A percentile compares a stretch with the other conserved stretches of the same genome.
These are phyloP conservation scores for Microbotryum intermedium DNA, from an alignment of 1,284 basidiomycete genomes.

Conservation along the genomic window DNA sequence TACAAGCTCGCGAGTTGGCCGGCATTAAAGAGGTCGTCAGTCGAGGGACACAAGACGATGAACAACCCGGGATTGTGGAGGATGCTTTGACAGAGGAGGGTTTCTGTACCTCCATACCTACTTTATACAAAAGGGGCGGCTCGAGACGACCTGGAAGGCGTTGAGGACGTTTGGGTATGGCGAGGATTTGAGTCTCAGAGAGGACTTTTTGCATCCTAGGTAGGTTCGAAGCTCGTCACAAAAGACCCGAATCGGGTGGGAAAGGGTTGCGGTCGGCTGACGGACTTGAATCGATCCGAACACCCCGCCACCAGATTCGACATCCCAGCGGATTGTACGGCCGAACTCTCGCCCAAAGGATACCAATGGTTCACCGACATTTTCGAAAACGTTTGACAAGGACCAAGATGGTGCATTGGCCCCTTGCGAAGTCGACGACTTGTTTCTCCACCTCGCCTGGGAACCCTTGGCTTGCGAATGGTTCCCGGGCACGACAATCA, in stretches of 20 bases:
- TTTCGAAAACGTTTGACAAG: conserved; percentile 95
- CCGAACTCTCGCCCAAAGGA: conserved; percentile 83
- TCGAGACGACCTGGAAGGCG: conserved; percentile 98
- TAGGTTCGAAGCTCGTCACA: conserved; percentile 41
- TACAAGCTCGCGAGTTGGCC: conserved; percentile 86
- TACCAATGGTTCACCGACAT: conserved; percentile 97
- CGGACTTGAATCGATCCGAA: too few relatives aligned
- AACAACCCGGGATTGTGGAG: conserved; percentile 58
- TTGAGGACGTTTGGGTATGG: conserved; percentile 91
- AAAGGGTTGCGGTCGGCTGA: too few relatives aligned
- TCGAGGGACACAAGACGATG: conserved; percentile 2
- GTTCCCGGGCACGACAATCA: conserved; percentile 80
- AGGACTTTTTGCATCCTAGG: conserved; percentile 78
- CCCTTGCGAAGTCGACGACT: conserved; percentile 68
- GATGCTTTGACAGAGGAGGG: conserved; percentile 82
- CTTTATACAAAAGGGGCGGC: conserved; percentile 90
- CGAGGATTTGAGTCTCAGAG: conserved; percentile 82
- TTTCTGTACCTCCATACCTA: conserved; percentile 93
- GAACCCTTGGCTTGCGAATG: conserved; percentile 78
- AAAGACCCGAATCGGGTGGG: too few relatives aligned
- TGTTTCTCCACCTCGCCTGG: conserved; percentile 93
- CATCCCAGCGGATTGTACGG: conserved; percentile 84
- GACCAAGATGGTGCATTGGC: conserved; percentile 93
- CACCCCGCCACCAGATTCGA: conserved; percentile 69
- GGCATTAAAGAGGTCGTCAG: conserved; percentile 38